Percentiles rank a stretch among this genome's conserved stretches.
phyloP scores from a whole-genome alignment of 768 basidiomycete species.

The Aureoboletus auriporus region DNA sequence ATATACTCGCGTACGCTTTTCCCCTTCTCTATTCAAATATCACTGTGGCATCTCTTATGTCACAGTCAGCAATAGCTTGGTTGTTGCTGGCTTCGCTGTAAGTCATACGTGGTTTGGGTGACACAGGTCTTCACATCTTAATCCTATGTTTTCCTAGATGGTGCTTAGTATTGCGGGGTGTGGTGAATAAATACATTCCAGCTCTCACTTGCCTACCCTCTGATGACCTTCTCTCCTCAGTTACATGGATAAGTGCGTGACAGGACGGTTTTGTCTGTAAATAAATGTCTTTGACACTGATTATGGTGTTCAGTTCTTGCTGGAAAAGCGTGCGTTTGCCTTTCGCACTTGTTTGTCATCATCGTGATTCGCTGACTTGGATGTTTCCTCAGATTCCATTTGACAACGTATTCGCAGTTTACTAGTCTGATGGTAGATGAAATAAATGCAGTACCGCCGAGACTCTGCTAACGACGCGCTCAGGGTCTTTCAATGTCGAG shows the following conservation, averaged over 20 bases:
- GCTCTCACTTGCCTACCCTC: too few relatives aligned
- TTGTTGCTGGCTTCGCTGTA: conserved; percentile 31
- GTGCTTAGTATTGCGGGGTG: too few relatives aligned
- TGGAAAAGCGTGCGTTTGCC: conserved; percentile 30
- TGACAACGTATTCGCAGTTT: conserved; percentile 42
- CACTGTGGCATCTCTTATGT: conserved; percentile 7
- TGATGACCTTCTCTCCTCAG: too few relatives aligned
- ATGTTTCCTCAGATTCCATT: conserved; percentile 33
- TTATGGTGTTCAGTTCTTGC: conserved; percentile 27
- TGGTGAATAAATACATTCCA: too few relatives aligned
- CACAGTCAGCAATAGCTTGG: conserved; percentile 47
- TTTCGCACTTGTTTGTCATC: neutral
- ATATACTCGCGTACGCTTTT: conserved; percentile 42
- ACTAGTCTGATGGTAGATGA: conserved; percentile 37
- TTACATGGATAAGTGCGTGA: conserved; percentile 21
- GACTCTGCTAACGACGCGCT: neutral
- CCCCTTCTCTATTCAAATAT: neutral
- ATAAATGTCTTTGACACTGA: conserved; percentile 1
- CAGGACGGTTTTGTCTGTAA: neutral
- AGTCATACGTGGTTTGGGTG: neutral
- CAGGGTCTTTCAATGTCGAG: conserved; percentile 44
- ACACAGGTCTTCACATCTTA: too few relatives aligned
- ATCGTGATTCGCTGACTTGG: conserved; percentile 1
- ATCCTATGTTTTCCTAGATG: too few relatives aligned
- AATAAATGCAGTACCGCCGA: neutral